A percentile compares a stretch with the other conserved stretches of the same genome.
These are phyloP conservation scores for Hondaea fermentalgiana DNA, from an alignment of 108 stramenopile species.

Conservation along the genomic window DNA sequence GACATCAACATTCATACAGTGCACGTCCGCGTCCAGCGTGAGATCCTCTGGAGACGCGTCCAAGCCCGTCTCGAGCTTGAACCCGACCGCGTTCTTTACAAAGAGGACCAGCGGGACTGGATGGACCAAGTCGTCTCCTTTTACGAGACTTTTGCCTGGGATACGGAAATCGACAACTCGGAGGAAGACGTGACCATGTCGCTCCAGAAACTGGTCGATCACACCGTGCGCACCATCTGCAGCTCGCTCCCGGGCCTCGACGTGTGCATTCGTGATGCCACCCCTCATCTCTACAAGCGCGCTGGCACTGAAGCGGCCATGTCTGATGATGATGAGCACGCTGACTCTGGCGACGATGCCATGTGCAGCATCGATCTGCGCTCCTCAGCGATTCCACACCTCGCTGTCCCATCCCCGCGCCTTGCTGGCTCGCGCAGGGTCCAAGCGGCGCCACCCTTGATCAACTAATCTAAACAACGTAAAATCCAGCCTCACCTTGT, in stretches of 20 bases:
- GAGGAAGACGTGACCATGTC: constrained; percentile 7
- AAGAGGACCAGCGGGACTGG: constrained; percentile 4
- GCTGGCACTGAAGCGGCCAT: not conserved
- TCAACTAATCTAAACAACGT: too few relatives aligned
- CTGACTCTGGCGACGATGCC: too few relatives aligned
- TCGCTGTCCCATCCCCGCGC: not conserved
- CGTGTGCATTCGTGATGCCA: not conserved
- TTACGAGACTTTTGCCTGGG: constrained; percentile 15
- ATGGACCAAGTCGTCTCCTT: not conserved
- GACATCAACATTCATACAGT: constrained; percentile 13
- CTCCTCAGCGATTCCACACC: too few relatives aligned
- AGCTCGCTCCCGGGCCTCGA: not conserved
- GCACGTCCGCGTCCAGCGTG: constrained; percentile 14
- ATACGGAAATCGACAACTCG: constrained; percentile 5
- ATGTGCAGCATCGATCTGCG: too few relatives aligned
- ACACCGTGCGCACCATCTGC: not conserved
- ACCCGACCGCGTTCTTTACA: not conserved
- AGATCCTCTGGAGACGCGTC: constrained; percentile 26
- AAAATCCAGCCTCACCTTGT: too few relatives aligned
- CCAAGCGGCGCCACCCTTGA: not conserved
- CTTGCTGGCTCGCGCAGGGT: not conserved
- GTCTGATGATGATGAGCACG: too few relatives aligned
- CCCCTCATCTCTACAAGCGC: not conserved
- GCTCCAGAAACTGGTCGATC: not conserved
- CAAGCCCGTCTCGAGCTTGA: constrained; percentile 1